A percentile compares a stretch with the other conserved stretches of the same genome.
Conservation (phyloP, 495 filamentous ascomycete species). For the Cladorrhinum samala region DNA sequence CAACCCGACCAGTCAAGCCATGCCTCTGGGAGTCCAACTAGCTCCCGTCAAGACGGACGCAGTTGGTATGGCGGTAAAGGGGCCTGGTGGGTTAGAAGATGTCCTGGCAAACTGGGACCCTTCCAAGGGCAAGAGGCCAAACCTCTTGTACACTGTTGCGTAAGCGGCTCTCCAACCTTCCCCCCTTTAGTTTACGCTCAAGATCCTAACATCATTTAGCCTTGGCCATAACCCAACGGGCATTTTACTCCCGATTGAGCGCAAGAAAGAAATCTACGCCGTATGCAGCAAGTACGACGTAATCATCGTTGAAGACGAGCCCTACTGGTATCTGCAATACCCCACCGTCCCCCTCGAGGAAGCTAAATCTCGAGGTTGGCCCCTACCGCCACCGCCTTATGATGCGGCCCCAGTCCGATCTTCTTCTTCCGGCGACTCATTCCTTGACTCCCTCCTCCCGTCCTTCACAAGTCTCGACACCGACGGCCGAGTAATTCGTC, state of each 20-base stretch:
- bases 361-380: slow-evolving; percentile 37
- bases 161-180: slow-evolving; percentile 38
- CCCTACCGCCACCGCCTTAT: slow-evolving; percentile 4
- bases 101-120: slow-evolving; percentile 77
- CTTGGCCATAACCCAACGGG: slow-evolving; percentile 92
- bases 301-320: slow-evolving; percentile 90
- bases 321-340: slow-evolving; percentile 93
- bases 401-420: slow-evolving; percentile 8
- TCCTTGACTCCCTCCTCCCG: slow-evolving; percentile 78
- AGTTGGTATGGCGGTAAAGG: slow-evolving; percentile 63
- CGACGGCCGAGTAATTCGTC: slow-evolving; percentile 78
- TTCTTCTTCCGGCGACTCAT: slow-evolving; percentile 62
- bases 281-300: slow-evolving; percentile 82
- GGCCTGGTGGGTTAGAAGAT: slow-evolving; percentile 67
- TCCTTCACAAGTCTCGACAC: slow-evolving; percentile 66
- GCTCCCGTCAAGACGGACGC: slow-evolving; percentile 68
- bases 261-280: slow-evolving; percentile 71
- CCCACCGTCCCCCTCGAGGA: slow-evolving; percentile 55
- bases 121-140: slow-evolving; percentile 63
- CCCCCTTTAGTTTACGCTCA: neutral
- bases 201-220: slow-evolving; percentile 33
- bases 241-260: slow-evolving; percentile 59
- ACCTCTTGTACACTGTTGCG: slow-evolving; percentile 87
- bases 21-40: slow-evolving; percentile 64
- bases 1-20: slow-evolving; percentile 60